These are phyloP conservation scores for Cyclotella atomus DNA, from an alignment of 108 stramenopile genomes.

Conservation along the genomic window DNA sequence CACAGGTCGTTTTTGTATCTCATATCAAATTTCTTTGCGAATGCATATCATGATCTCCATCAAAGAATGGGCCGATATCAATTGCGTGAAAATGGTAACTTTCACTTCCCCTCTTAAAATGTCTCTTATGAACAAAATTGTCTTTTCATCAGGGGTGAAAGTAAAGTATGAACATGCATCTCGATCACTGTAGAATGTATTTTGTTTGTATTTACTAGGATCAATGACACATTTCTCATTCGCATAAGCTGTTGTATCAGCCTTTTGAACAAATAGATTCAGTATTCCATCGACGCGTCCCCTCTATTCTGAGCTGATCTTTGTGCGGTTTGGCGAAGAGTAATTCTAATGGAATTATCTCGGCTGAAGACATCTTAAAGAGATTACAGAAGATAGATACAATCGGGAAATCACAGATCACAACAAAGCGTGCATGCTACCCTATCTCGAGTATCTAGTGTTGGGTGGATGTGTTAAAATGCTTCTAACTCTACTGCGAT, in stretches of 20 bases:
- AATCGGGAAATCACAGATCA: too few relatives aligned
- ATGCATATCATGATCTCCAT: neutral
- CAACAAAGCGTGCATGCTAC: too few relatives aligned
- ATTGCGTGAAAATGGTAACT: slow-evolving; percentile 22
- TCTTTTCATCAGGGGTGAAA: slow-evolving; percentile 27
- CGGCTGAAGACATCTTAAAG: neutral
- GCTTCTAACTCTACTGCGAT: too few relatives aligned
- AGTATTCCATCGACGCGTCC: slow-evolving; percentile 11
- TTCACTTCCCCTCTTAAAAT: slow-evolving; percentile 28
- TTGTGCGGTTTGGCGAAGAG: slow-evolving; percentile 26
- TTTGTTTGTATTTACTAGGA: neutral
- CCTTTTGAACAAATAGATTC: slow-evolving; percentile 14
- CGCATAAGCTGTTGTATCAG: neutral
- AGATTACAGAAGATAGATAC: too few relatives aligned
- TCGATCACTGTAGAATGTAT: slow-evolving; percentile 17
- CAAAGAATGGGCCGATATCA: slow-evolving; percentile 17
- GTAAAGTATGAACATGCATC: slow-evolving; percentile 17
- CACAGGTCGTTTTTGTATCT: slow-evolving; percentile 16
- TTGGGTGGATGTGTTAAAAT: too few relatives aligned
- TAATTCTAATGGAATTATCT: slow-evolving; percentile 18
- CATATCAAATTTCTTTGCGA: slow-evolving; percentile 13
- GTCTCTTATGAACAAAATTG: slow-evolving; percentile 19
- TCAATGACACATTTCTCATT: neutral
- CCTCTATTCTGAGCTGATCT: slow-evolving; percentile 14
- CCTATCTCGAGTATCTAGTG: too few relatives aligned